Evolutionary conservation across 441 rosid genomes (phyloP).

Genomic region (Populus hybrid): DNA sequence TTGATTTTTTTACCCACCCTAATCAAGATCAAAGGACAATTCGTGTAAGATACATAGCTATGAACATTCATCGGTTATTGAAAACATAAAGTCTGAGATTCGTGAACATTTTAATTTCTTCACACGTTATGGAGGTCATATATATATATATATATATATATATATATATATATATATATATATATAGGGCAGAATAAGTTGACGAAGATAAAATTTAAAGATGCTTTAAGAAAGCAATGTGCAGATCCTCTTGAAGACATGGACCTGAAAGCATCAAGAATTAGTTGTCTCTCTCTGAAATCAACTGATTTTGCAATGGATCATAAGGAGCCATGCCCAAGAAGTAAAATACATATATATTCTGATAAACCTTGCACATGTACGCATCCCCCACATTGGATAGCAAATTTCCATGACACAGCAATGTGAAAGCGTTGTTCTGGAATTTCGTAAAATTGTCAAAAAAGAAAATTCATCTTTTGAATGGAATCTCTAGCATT

Average conservation of each 20-base stretch:
- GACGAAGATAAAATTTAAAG: conserved; percentile 7
- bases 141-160: neutral
- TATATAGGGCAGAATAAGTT: conserved; percentile 18
- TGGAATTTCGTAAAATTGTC: too few species aligned
- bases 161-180: neutral
- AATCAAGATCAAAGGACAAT: neutral
- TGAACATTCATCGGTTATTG: neutral
- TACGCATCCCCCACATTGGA: too few species aligned
- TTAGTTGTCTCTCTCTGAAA: neutral
- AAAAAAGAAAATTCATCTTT: too few species aligned
- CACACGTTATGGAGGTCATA: conserved; percentile 13
- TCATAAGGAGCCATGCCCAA: neutral
- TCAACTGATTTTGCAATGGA: neutral
- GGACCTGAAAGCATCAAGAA: neutral
- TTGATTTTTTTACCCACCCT: too few species aligned
- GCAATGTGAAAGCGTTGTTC: too few species aligned
- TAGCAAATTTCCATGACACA: too few species aligned
- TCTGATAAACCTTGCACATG: too few species aligned
- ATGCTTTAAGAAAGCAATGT: conserved; percentile 1
- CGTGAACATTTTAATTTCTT: conserved; percentile 7
- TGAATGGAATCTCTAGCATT: too few species aligned
- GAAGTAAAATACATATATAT: neutral
- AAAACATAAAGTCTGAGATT: conserved; percentile 13
- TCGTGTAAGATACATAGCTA: conserved; percentile 5
- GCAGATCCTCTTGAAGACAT: neutral